Evolutionary conservation across 2,329 filamentous ascomycete species (phyloP).

Genomic region (Venturia oleaginea): DNA sequence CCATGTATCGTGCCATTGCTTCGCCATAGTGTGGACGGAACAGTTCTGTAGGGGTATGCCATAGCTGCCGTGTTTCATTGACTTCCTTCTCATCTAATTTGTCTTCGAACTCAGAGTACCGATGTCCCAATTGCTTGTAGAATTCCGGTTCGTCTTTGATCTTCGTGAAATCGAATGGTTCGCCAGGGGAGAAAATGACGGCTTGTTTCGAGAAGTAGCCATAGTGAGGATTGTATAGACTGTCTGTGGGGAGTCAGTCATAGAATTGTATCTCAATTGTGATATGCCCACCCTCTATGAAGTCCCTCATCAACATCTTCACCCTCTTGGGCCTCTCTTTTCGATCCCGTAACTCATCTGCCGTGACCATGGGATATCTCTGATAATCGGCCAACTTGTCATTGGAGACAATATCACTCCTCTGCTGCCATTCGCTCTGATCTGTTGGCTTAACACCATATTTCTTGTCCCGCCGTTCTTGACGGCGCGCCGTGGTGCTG

Average conservation of each 20-base stretch:
- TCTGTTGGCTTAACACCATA: slow-evolving; percentile 30
- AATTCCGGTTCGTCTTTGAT: slow-evolving; percentile 83
- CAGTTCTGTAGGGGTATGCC: slow-evolving; percentile 97
- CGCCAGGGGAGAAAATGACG: slow-evolving; percentile 87
- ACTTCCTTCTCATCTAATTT: slow-evolving; percentile 63
- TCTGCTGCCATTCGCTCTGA: slow-evolving; percentile 78
- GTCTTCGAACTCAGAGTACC: slow-evolving; percentile 89
- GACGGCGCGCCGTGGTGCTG: slow-evolving; percentile 1
- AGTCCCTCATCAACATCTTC: slow-evolving; percentile 96
- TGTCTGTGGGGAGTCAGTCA: slow-evolving; percentile 48
- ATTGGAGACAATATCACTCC: slow-evolving; percentile 62
- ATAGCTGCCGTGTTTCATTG: slow-evolving; percentile 77
- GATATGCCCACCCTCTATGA: slow-evolving; percentile 73
- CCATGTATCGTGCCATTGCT: slow-evolving; percentile 89
- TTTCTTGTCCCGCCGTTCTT: slow-evolving; percentile 12
- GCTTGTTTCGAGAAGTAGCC: slow-evolving; percentile 96
- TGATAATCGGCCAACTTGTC: slow-evolving; percentile 76
- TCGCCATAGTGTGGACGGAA: slow-evolving; percentile 96
- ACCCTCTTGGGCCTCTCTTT: slow-evolving; percentile 73
- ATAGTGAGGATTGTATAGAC: slow-evolving; percentile 87
- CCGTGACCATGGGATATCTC: slow-evolving; percentile 74
- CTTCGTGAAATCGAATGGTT: slow-evolving; percentile 77
- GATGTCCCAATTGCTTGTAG: slow-evolving; percentile 61
- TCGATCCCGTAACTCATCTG: slow-evolving; percentile 63
- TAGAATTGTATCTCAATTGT: slow-evolving; percentile 10